These are phyloP conservation scores for Aspergillus fischeri DNA, from an alignment of 2,329 filamentous ascomycete genomes.

Conservation along the genomic window DNA sequence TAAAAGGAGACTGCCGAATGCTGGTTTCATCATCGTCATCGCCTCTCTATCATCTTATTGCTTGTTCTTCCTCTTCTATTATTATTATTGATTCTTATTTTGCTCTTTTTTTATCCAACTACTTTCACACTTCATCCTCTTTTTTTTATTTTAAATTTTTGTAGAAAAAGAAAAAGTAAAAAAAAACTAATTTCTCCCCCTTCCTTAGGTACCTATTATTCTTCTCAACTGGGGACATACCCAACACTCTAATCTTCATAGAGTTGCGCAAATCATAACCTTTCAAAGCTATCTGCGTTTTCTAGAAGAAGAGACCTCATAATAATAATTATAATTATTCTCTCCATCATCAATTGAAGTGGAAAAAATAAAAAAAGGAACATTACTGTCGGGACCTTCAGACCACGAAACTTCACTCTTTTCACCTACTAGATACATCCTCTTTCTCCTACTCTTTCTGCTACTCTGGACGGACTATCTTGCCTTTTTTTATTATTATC, in stretches of 20 bases:
- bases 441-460: not conserved
- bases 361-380: slow-evolving; percentile 5
- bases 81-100: not conserved
- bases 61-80: not conserved
- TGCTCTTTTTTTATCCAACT: not conserved
- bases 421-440: not conserved
- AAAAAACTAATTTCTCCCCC: slow-evolving; percentile 2
- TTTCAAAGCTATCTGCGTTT: not conserved
- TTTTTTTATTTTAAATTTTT: not conserved
- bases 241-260: slow-evolving; percentile 10
- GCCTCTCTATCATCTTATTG: not conserved
- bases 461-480: slow-evolving; percentile 16
- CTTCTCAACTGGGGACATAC: slow-evolving; percentile 6
- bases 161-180: not conserved
- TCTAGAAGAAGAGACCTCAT: not conserved
- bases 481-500: slow-evolving; percentile 3
- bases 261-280: not conserved
- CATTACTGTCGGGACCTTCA: slow-evolving; percentile 10
- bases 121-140: not conserved
- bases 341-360: not conserved
- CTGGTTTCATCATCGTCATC: not conserved
- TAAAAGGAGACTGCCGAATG: not conserved
- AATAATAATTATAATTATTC: not conserved
- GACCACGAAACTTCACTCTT: slow-evolving; percentile 12
- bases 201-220: not conserved